Conservation (phyloP, 345 rosid genomes). For the Aquilaria malaccensis region DNA sequence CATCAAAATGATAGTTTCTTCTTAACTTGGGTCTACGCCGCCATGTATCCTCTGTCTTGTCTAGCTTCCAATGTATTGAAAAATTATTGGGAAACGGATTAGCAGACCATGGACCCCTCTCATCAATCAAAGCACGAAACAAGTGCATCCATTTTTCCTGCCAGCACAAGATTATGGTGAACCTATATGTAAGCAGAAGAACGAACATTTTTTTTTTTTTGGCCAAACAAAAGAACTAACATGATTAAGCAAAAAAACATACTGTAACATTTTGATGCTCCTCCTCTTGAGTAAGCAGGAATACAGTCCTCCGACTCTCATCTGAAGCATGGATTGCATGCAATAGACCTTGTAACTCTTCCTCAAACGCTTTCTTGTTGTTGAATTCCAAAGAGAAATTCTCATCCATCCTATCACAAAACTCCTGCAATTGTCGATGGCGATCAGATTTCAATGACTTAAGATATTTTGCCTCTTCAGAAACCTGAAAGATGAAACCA, state of each 20-base stretch:
- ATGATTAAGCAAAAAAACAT: slow-evolving; percentile 18
- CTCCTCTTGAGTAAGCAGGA: slow-evolving; percentile 71
- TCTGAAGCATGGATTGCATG: slow-evolving; percentile 64
- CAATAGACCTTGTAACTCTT: slow-evolving; percentile 59
- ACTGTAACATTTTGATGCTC: slow-evolving; percentile 84
- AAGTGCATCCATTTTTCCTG: slow-evolving; percentile 95
- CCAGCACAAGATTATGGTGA: slow-evolving; percentile 7
- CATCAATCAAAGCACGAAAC: slow-evolving; percentile 91
- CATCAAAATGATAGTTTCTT: slow-evolving; percentile 88
- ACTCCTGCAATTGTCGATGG: slow-evolving; percentile 55
- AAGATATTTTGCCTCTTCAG: slow-evolving; percentile 77
- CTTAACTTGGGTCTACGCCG: slow-evolving; percentile 91
- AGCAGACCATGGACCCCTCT: slow-evolving; percentile 98
- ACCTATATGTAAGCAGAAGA: slow-evolving; percentile 8
- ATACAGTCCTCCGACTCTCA: slow-evolving; percentile 65
- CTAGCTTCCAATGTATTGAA: slow-evolving; percentile 82
- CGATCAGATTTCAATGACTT: slow-evolving; percentile 62
- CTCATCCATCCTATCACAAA: slow-evolving; percentile 54
- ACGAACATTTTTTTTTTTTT: slow-evolving; percentile 1
- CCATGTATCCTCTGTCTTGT: slow-evolving; percentile 96
- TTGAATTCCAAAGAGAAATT: slow-evolving; percentile 41
- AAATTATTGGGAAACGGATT: slow-evolving; percentile 79
- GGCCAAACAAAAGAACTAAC: slow-evolving; percentile 4
- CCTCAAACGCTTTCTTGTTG: slow-evolving; percentile 64
- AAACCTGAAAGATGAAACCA: slow-evolving; percentile 32